Evolutionary conservation across 352 stramenopile genomes (phyloP).

Genomic region (Phytophthora megakarya): DNA sequence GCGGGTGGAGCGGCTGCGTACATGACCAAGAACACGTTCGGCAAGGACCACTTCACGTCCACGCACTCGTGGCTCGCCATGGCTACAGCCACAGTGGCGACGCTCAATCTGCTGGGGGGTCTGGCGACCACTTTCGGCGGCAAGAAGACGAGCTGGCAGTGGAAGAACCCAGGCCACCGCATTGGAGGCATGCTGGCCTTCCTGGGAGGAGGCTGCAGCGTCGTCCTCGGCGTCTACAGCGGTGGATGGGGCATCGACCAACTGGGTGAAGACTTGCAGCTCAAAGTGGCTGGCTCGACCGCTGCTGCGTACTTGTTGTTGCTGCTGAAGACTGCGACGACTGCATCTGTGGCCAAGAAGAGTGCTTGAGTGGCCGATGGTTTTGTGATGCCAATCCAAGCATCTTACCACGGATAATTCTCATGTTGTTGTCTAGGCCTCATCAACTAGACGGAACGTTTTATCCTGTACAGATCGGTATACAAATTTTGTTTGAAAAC

Average conservation of each 20-base stretch:
- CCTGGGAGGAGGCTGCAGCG: constrained; percentile 43
- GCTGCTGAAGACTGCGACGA: constrained; percentile 41
- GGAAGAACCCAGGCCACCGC: constrained; percentile 71
- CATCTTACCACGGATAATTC: no score
- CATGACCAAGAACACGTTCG: constrained; percentile 61
- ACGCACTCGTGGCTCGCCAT: constrained; percentile 76
- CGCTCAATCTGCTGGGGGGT: constrained; percentile 66
- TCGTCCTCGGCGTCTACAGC: constrained; percentile 57
- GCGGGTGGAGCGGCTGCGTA: constrained; percentile 48
- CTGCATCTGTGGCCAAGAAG: constrained; percentile 6
- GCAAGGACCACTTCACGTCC: constrained; percentile 70
- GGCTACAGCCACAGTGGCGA: constrained; percentile 45
- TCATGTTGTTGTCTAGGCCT: no score
- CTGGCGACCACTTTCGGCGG: constrained; percentile 57
- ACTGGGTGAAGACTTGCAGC: constrained; percentile 52
- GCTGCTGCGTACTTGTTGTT: constrained; percentile 46
- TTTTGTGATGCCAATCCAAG: no score
- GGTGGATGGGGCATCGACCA: constrained; percentile 47
- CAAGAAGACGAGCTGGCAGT: constrained; percentile 73
- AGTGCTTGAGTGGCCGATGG: no score
- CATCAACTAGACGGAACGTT: no score
- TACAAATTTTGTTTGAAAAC: no score
- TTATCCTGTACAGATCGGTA: no score
- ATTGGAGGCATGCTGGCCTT: constrained; percentile 61
- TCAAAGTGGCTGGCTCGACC: constrained; percentile 44